Base-by-base conservation (phyloP, 768 basidiomycete genomes). In the Termitomyces sp. region DNA sequence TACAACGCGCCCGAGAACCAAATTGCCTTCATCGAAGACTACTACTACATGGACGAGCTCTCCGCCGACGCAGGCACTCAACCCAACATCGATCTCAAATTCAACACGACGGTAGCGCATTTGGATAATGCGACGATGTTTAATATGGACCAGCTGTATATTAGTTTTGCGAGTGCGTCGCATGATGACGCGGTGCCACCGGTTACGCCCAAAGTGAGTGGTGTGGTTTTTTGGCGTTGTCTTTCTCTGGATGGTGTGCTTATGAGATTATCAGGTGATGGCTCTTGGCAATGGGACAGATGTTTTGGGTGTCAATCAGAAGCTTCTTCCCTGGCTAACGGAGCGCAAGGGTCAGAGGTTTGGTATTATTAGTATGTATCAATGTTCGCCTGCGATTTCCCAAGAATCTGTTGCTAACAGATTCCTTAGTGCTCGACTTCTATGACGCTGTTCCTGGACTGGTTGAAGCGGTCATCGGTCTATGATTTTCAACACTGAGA, bases 11-110 rank as follows among this genome's bases (percentile, higher is more conserved):
- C 66, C 4, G 64, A 68, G 54, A 65, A 74, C 22, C 76, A 78
- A 59, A 69, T 73, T 7, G 81, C 81, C 1, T 82, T 70, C 61
- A 82, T 83, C 53, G 79, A 83, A 76, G 80, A 83, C 66, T 78
- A 76, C 65, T 83, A 81, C 59, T 72, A 75, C 18, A 73, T 75
- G 58, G 70, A 57, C 15, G 55, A 71, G 13, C 66, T 79, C 16
- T 69, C 78, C 2, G 39, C 59, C 13, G 73, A 73, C 8, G 70
- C 78, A 1, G 74, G 76, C 16, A 69, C 71, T 8, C 67, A 69
- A 9, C 72, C 73, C 36, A 80, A 79, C 62, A 75, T 83, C 44
- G 70, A 77, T 22, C 71, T 74, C 61, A 82, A 83, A 63, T 79
- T 74, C 68, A 73, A 79, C 39, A 75, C 71, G 7, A 75, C 76